Base-by-base conservation (phyloP, 257 asterid genomes). In the Nicotiana undulata region DNA sequence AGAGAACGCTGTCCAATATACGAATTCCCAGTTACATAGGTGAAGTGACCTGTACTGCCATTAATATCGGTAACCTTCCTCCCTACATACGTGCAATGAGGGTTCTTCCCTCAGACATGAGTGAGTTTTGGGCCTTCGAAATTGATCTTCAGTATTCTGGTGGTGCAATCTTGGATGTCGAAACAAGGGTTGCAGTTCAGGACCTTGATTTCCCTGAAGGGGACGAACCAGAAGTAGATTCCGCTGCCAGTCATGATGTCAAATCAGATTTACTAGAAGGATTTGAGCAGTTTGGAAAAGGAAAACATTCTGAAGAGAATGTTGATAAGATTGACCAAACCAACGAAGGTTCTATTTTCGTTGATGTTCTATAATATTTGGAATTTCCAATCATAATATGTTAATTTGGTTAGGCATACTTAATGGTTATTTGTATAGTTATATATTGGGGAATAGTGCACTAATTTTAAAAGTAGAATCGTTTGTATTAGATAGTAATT, bases 81-180 rank as follows among this genome's bases (percentile, higher is more conserved):
- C 99, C 99, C 26, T 94, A 89, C 72, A 89, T 95, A 76, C 93
- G 86, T 86, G 93, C 93, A 53, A 91, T 93, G 97, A 90, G 97
- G 89, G 94, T 90, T 77, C 90, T 92, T 83, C 96, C 99, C 75
- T 91, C 97, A 40, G 92, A 92, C 85, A 89, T 90, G 94, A 89
- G 89, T 85, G 98, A 95, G 84, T 84, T 87, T 78, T 95, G 96
- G 97, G 90, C 94, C 85, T 67, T 92, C 78, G 99, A 95, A 89
- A 76, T 93, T 77, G 98, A 95, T 81, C 81, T 95, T 52, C 97
- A 92, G 80, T 95, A 93, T 85, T 77, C 87, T 81, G 99, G 99
- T 65, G 94, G 93, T 84, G 88, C 91, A 79, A 80, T 88, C 81
- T 87, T 95, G 82, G 92, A 88, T 80, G 81, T 93, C 82, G 97